A percentile compares a stretch with the other conserved stretches of the same genome.
These are phyloP conservation scores for Toxoplasma gondii DNA, from an alignment of 169 alveolate genomes.

Conservation along the genomic window DNA sequence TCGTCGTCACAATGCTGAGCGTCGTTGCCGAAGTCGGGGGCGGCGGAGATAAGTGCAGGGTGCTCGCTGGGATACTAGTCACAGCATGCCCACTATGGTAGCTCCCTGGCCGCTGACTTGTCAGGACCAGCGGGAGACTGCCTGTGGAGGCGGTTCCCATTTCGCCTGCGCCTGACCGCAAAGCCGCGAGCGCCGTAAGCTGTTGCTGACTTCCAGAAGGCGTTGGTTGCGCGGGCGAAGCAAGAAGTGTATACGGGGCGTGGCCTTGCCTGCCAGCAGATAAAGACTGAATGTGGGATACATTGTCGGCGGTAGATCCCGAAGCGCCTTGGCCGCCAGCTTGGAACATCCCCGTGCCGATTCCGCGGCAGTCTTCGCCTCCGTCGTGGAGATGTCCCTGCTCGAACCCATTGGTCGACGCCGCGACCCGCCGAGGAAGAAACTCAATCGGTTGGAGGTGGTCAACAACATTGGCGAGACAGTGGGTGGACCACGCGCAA, in stretches of 20 bases:
- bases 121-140: neutral
- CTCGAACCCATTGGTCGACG: neutral
- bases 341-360: neutral
- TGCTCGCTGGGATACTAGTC: neutral
- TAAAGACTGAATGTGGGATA: neutral
- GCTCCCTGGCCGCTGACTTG: neutral
- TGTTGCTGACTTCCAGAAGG: neutral
- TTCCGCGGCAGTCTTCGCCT: constrained; percentile 9
- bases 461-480: constrained; percentile 54
- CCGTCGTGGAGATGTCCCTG: neutral
- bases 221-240: neutral
- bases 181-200: neutral
- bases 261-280: neutral
- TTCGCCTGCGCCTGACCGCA: neutral
- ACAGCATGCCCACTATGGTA: neutral
- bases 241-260: neutral
- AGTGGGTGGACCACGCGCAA: constrained; percentile 56
- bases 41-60: neutral
- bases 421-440: constrained; percentile 38
- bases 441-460: constrained; percentile 54
- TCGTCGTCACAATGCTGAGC: neutral
- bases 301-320: neutral
- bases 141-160: neutral
- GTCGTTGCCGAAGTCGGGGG: constrained; percentile 1
- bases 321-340: neutral